These are phyloP conservation scores for Bisporella sp. DNA, from an alignment of 2,329 filamentous ascomycete genomes.

Conservation along the genomic window DNA sequence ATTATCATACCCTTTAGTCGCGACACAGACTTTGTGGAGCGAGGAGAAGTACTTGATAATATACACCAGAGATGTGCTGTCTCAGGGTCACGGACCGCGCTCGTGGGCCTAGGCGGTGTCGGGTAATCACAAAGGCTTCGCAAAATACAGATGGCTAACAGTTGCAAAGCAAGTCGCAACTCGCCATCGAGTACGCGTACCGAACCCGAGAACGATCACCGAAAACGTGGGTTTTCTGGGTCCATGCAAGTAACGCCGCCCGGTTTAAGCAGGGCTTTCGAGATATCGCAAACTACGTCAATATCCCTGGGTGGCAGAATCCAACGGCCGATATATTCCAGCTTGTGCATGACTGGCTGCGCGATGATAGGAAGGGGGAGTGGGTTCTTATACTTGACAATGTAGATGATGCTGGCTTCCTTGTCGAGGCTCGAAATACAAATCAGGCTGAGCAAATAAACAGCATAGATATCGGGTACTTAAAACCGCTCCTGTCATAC, in stretches of 20 bases:
- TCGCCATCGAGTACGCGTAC: conserved; percentile 32
- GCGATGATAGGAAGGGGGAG: conserved; percentile 11
- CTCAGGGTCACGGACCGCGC: not conserved
- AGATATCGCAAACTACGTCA: conserved; percentile 27
- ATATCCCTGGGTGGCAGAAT: conserved; percentile 26
- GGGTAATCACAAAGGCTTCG: conserved; percentile 12
- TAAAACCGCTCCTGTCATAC: conserved; percentile 12
- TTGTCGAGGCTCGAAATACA: conserved; percentile 11
- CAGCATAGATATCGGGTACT: conserved; percentile 4
- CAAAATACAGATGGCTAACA: conserved; percentile 9
- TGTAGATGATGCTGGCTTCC: conserved; percentile 26
- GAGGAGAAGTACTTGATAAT: not conserved
- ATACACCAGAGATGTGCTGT: not conserved
- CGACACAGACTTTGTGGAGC: not conserved
- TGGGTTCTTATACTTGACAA: conserved; percentile 10
- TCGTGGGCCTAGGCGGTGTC: not conserved
- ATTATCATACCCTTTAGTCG: not conserved
- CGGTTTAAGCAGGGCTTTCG: conserved; percentile 30
- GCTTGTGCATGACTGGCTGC: conserved; percentile 26
- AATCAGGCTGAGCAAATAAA: conserved; percentile 8
- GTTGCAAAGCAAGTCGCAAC: conserved; percentile 27
- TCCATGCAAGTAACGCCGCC: conserved; percentile 28
- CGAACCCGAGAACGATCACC: conserved; percentile 28
- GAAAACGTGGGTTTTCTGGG: conserved; percentile 18
- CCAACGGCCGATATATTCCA: conserved; percentile 27